phyloP scores from a whole-genome alignment of 345 rosid species.

The Sisymbrium altissimum region DNA sequence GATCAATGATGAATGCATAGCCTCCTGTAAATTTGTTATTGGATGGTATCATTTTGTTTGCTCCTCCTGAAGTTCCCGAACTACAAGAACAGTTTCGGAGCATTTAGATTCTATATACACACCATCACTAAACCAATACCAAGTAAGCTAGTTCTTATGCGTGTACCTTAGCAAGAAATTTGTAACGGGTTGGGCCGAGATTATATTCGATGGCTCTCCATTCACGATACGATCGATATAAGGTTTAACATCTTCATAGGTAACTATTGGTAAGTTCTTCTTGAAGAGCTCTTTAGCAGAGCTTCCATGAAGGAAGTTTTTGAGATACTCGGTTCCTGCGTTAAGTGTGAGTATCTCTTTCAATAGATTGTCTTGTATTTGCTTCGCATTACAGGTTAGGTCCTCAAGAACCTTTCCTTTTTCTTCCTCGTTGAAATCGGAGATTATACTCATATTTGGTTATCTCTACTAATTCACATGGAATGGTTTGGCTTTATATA shows the following conservation, averaged over 20 bases:
- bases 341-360: conserved; percentile 10
- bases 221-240: conserved; percentile 51
- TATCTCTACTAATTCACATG: not conserved
- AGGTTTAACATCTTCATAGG: conserved; percentile 59
- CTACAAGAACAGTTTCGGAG: no score
- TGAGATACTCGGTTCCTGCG: not conserved
- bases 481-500: not conserved
- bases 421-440: not conserved
- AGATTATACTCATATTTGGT: not conserved
- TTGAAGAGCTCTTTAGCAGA: conserved; percentile 18
- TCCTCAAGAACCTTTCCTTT: not conserved
- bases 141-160: no score
- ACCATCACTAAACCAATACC: no score
- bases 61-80: conserved; percentile 61
- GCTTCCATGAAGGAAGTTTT: conserved; percentile 27
- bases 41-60: conserved; percentile 60
- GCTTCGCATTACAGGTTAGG: not conserved
- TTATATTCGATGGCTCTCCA: conserved; percentile 33
- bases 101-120: no score
- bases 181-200: not conserved
- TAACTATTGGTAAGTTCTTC: conserved; percentile 30
- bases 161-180: no score
- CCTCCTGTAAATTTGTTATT: not conserved
- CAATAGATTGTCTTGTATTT: not conserved
- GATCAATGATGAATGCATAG: not conserved